Conservation (phyloP, 208 protist genomes). For the Wallacemonas sp. region DNA sequence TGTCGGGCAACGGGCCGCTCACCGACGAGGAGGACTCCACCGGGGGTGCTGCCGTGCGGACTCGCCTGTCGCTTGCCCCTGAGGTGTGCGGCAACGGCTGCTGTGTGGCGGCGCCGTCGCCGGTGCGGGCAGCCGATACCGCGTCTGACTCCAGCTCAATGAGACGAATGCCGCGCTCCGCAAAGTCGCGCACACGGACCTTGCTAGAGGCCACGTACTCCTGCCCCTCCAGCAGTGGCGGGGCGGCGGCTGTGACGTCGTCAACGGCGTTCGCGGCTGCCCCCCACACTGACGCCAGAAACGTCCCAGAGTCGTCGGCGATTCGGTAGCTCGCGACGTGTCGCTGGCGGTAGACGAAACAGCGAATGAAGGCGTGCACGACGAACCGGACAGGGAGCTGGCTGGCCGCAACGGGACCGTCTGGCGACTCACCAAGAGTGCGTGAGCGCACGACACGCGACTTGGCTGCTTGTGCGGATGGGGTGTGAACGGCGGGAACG, state of each 20-base stretch:
- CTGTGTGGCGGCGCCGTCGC: too few relatives aligned
- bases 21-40: not conserved
- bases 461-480: too few relatives aligned
- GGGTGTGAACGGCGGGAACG: not conserved
- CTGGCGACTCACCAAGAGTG: constrained; percentile 12
- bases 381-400: constrained; percentile 39
- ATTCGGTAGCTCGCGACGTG: constrained; percentile 82
- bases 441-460: too few relatives aligned
- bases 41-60: not conserved
- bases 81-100: too few relatives aligned
- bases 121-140: not conserved
- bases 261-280: constrained; percentile 9
- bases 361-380: constrained; percentile 54
- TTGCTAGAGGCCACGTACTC: constrained; percentile 45
- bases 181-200: constrained; percentile 59
- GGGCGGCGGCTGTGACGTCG: not conserved
- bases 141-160: constrained; percentile 41
- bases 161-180: constrained; percentile 52
- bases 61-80: not conserved
- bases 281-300: constrained; percentile 64
- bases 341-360: constrained; percentile 58
- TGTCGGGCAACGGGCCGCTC: not conserved
- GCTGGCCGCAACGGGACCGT: constrained; percentile 18
- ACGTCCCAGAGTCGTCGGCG: constrained; percentile 67
- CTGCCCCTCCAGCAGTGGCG: constrained; percentile 26